Percentiles rank a stretch among this genome's conserved stretches.
Evolutionary conservation across 305 asterid genomes (phyloP).

Genomic region (Fraxinus platypoda): DNA sequence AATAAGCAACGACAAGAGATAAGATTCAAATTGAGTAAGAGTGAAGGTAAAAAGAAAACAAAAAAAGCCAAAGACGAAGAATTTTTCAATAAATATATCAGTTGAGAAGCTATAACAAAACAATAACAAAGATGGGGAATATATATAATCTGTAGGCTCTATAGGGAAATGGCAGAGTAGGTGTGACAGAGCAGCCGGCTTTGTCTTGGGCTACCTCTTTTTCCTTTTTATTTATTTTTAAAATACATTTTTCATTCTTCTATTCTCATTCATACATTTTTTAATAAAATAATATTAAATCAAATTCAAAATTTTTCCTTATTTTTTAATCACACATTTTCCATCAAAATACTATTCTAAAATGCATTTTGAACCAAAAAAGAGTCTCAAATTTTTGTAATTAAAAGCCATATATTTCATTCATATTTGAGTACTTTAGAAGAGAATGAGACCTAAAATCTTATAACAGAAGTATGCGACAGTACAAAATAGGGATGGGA

Average conservation of each 20-base stretch:
- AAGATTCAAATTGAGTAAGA: constrained; percentile 15
- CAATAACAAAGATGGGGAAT: neutral
- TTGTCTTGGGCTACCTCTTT: neutral
- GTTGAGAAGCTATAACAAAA: neutral
- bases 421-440: too few species aligned
- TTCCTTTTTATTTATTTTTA: neutral
- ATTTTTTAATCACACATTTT: neutral
- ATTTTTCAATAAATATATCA: constrained; percentile 12
- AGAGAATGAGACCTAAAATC: neutral
- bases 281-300: too few species aligned
- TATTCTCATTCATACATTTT: too few species aligned
- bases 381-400: neutral
- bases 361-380: neutral
- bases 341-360: neutral
- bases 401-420: neutral
- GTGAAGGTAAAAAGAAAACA: constrained; percentile 6
- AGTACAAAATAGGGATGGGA: neutral
- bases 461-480: neutral
- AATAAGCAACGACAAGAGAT: constrained; percentile 22
- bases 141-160: neutral
- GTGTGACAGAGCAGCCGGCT: neutral
- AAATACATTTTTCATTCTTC: too few species aligned
- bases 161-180: neutral
- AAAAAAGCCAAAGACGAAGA: constrained; percentile 18
- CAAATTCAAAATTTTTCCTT: too few species aligned